Percentiles rank a stretch among this genome's conserved stretches.
These are phyloP conservation scores for Aspergillus costaricaensis DNA, from an alignment of 2,329 filamentous ascomycete genomes.

Conservation along the genomic window DNA sequence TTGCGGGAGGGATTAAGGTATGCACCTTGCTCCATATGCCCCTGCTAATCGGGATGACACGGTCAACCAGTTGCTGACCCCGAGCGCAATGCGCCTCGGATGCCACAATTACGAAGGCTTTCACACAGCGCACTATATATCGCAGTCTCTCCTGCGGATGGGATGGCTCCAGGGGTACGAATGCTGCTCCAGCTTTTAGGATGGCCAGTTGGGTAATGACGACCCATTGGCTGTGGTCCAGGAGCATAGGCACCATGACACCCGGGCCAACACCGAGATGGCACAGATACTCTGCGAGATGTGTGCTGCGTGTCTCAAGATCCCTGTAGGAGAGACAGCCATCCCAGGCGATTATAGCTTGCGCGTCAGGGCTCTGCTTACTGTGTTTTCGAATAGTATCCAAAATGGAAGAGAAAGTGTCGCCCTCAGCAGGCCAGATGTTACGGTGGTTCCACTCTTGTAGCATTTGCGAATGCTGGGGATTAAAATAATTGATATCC, in stretches of 20 bases:
- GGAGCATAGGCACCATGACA: not conserved
- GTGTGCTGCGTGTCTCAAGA: not conserved
- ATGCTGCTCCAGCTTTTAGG: slow-evolving; percentile 16
- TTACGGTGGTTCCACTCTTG: no score
- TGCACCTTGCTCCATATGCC: no score
- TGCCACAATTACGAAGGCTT: not conserved
- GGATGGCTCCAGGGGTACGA: slow-evolving; percentile 13
- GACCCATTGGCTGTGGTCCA: not conserved
- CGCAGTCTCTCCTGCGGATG: slow-evolving; percentile 17
- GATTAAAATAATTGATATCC: not conserved
- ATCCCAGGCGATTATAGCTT: not conserved
- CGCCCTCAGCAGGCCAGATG: not conserved
- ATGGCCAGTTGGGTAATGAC: slow-evolving; percentile 6
- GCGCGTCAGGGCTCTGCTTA: not conserved
- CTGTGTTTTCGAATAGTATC: not conserved
- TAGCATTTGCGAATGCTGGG: no score
- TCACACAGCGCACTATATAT: slow-evolving; percentile 9
- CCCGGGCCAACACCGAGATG: not conserved
- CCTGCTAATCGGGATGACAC: not conserved
- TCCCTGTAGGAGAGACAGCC: not conserved
- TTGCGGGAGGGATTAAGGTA: no score
- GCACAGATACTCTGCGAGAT: not conserved
- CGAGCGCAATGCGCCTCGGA: slow-evolving; percentile 1
- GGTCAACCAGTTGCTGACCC: no score
- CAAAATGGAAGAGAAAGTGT: not conserved